A percentile compares a stretch with the other conserved stretches of the same genome.
Evolutionary conservation across 2,329 filamentous ascomycete genomes (phyloP).

Genomic region (Cercospora nicotianae): DNA sequence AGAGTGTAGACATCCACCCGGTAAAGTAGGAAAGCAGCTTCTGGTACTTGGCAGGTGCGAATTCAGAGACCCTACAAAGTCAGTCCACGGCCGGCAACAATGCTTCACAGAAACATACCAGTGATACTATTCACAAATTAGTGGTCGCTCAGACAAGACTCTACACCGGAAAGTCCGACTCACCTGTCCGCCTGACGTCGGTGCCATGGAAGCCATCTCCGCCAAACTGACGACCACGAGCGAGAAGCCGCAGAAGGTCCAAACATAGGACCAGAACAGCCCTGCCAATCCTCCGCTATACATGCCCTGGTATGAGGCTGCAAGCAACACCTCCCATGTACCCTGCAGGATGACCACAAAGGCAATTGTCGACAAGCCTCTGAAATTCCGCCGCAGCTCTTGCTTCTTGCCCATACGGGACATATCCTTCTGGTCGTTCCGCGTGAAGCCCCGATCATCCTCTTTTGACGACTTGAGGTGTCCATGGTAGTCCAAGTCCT

Average conservation of each 20-base stretch:
- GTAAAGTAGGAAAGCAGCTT: slow-evolving; percentile 35
- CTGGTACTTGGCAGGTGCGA: slow-evolving; percentile 35
- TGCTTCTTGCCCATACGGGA: slow-evolving; percentile 51
- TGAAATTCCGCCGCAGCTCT: slow-evolving; percentile 52
- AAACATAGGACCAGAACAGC: slow-evolving; percentile 34
- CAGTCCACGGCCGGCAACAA: background rate
- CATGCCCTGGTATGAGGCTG: slow-evolving; percentile 26
- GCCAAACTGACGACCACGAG: slow-evolving; percentile 32
- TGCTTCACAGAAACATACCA: slow-evolving; percentile 17
- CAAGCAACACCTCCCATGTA: slow-evolving; percentile 54
- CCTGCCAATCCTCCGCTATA: slow-evolving; percentile 32
- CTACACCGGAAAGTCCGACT: background rate
- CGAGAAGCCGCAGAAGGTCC: slow-evolving; percentile 30
- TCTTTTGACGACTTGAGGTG: slow-evolving; percentile 21
- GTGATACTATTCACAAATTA: slow-evolving; percentile 28
- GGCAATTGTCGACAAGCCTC: slow-evolving; percentile 50
- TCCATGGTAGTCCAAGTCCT: slow-evolving; percentile 25
- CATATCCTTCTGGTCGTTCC: slow-evolving; percentile 45
- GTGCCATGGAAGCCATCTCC: slow-evolving; percentile 41
- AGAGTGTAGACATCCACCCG: slow-evolving; percentile 53
- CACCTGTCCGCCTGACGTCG: slow-evolving; percentile 35
- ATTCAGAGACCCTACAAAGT: slow-evolving; percentile 32
- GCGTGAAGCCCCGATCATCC: slow-evolving; percentile 20
- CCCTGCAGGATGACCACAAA: slow-evolving; percentile 52
- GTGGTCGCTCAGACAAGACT: slow-evolving; percentile 22